Base-by-base conservation (phyloP, 2,329 filamentous ascomycete species). In the Ascochyta koolunga region DNA sequence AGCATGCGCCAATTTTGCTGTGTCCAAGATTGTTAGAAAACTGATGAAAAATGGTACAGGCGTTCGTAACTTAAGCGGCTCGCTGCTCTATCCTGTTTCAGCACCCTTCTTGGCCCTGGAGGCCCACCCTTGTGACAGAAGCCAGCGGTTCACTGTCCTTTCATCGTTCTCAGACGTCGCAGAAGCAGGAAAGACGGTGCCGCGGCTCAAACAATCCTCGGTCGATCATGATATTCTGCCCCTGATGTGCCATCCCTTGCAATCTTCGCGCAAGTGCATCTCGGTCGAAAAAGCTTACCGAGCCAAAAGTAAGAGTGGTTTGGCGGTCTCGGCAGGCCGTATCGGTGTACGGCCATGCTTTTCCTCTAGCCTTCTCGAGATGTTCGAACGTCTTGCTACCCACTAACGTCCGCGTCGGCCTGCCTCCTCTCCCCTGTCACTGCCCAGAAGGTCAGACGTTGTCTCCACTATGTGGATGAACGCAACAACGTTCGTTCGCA, bases 361-460 rank as follows among this genome's bases (percentile, higher is more conserved):
- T 65, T 53, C 55, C 55, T 61, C 63, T 53, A 59, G 54, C 58
- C 56, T 55, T 58, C 45, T 62, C 52, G 35, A 52, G 53, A 50
- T 52, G 53, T 52, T 55, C 29, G 22, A 24, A 35, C 55, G 60
- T 53, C 58, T 58, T 48, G 68, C 54, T 62, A 58, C 36, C 47
- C 52, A 63, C 50, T 61, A 70, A 70, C 66, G 64, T 67, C 64
- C 69, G 68, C 64, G 59, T 69, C 63, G 58, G 47, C 64, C 60
- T 67, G 62, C 66, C 65, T 53, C 54, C 38, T 27, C 24, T 50
- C 44, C 62, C 61, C 53, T 64, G 63, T 65, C 58, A 54, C 24
- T 42, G 45, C 60, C 43, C 33, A 47, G 58, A 43, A 54, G 54
- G 58, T 53, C 50, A 63, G 65, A 58, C 59, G 60, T 43, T 42